Percentiles rank a stretch among this genome's conserved stretches.
phyloP scores from a whole-genome alignment of 768 basidiomycete species.

The Boletus insuetus region DNA sequence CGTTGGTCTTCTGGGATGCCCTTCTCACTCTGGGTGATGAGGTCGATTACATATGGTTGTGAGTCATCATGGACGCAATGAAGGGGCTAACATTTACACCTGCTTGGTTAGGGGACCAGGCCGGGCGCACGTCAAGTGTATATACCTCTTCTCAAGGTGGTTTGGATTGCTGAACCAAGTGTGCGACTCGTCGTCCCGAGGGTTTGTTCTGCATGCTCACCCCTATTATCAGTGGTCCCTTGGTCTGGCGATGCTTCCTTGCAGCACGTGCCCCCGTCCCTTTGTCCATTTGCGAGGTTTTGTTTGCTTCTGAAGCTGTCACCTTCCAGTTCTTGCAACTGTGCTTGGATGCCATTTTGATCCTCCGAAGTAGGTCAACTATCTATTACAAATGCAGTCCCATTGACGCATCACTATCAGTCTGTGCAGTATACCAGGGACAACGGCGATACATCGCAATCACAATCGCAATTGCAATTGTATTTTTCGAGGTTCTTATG shows the following conservation, averaged over 20 bases:
- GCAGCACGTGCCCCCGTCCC: background rate
- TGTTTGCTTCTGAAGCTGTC: background rate
- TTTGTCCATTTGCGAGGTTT: background rate
- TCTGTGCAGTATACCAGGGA: conserved; percentile 15
- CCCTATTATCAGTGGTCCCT: background rate
- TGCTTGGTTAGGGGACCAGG: conserved; percentile 3
- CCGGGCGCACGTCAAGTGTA: conserved; percentile 13
- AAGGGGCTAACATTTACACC: background rate
- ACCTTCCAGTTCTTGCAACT: conserved; percentile 14
- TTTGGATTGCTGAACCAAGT: conserved; percentile 19
- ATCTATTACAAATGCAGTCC: background rate
- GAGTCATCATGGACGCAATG: conserved; percentile 3
- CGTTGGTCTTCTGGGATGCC: conserved; percentile 14
- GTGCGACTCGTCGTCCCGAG: background rate
- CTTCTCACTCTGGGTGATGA: conserved; percentile 18
- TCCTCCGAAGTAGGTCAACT: conserved; percentile 20
- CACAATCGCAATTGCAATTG: background rate
- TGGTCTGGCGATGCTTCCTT: background rate
- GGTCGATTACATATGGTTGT: conserved; percentile 20
- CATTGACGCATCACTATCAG: background rate
- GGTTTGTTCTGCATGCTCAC: conserved; percentile 1
- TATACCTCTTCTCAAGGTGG: conserved; percentile 24
- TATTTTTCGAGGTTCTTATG: conserved; percentile 3
- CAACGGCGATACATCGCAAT: background rate
- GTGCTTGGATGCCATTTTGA: conserved; percentile 11